These are phyloP conservation scores for Ophiocordyceps unilateralis DNA, from an alignment of 2,329 filamentous ascomycete genomes.

Conservation along the genomic window DNA sequence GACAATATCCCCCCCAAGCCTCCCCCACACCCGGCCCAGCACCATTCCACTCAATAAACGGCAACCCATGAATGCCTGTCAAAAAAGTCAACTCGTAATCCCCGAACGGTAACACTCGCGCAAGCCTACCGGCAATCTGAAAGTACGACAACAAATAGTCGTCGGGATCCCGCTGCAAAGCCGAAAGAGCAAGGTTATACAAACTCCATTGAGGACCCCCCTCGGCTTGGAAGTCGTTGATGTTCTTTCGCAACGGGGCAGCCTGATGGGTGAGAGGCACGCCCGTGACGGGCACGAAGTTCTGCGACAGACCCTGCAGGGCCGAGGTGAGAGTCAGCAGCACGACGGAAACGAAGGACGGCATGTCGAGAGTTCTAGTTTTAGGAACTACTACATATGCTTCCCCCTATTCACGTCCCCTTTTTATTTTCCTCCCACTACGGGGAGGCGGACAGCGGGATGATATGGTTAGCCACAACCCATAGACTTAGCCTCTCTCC, in stretches of 20 bases:
- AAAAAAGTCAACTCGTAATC: background rate
- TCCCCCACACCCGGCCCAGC: slow-evolving; percentile 14
- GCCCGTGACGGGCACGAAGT: background rate
- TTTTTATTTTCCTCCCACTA: background rate
- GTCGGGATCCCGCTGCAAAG: slow-evolving; percentile 23
- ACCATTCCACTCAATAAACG: slow-evolving; percentile 23
- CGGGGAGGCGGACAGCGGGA: background rate
- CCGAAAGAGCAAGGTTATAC: slow-evolving; percentile 27
- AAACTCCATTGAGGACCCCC: slow-evolving; percentile 16
- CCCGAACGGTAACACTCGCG: background rate
- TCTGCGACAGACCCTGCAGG: background rate
- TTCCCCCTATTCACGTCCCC: background rate
- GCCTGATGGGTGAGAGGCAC: background rate
- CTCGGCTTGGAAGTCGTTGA: background rate
- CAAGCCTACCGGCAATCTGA: slow-evolving; percentile 24
- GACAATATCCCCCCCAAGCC: slow-evolving; percentile 25
- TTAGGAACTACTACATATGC: background rate
- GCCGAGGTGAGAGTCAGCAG: background rate
- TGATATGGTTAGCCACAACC: background rate
- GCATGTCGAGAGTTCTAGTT: too few relatives aligned
- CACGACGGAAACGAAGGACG: background rate
- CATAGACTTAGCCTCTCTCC: background rate
- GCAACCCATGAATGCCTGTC: slow-evolving; percentile 22
- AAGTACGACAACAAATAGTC: slow-evolving; percentile 30
- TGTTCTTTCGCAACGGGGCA: background rate